Conservation (phyloP, 2,329 filamentous ascomycete genomes). For the Fusarium bactridioides region DNA sequence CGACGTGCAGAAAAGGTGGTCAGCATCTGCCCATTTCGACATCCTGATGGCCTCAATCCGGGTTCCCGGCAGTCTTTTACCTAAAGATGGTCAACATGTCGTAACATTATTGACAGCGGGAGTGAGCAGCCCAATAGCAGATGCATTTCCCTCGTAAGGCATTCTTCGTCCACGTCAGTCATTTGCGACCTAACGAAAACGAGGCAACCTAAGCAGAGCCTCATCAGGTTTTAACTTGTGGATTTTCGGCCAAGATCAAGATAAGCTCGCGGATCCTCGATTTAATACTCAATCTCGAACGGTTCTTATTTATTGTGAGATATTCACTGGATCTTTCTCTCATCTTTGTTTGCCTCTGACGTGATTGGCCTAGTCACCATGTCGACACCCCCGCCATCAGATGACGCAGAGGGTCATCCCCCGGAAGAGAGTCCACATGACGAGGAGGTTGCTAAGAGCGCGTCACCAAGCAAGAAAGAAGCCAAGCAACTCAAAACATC, state of each 20-base stretch:
- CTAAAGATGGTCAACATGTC: accelerated
- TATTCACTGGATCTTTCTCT: background rate
- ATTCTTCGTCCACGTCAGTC: constrained; percentile 11
- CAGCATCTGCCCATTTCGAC: constrained; percentile 8
- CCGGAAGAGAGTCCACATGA: background rate
- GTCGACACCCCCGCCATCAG: constrained; percentile 7
- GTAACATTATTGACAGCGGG: background rate
- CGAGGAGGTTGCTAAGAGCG: background rate
- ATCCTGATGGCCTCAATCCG: background rate
- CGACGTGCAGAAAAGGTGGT: constrained; percentile 10
- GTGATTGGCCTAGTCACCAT: background rate
- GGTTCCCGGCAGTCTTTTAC: background rate
- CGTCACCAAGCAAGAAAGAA: background rate
- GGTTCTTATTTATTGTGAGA: background rate
- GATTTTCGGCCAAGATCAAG: background rate
- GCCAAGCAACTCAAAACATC: background rate
- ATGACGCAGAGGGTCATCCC: background rate
- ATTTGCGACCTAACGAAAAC: background rate
- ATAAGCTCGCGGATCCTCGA: background rate
- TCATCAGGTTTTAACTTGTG: background rate
- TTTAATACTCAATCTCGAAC: background rate
- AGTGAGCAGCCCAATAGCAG: background rate
- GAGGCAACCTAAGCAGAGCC: constrained; percentile 6
- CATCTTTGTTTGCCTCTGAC: background rate
- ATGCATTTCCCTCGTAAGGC: background rate